Evolutionary conservation across 2,329 filamentous ascomycete species (phyloP).

Genomic region (Coniochaeta sp.): DNA sequence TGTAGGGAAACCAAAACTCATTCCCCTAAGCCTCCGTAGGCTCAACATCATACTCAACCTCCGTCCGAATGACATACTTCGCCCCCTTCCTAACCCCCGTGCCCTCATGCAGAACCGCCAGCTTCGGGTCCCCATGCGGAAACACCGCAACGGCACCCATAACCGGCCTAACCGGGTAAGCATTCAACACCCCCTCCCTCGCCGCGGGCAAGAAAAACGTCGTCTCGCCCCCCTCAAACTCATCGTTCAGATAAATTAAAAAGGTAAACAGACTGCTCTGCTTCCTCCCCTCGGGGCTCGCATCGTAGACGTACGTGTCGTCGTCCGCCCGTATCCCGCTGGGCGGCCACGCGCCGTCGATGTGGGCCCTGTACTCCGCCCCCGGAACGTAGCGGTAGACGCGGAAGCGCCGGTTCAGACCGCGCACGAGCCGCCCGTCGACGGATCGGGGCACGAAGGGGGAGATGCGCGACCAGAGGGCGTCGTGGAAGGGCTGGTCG

Average conservation of each 20-base stretch:
- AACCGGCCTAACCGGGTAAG: slow-evolving; percentile 60
- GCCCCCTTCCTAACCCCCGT: slow-evolving; percentile 62
- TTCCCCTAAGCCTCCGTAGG: slow-evolving; percentile 6
- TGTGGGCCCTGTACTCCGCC: slow-evolving; percentile 65
- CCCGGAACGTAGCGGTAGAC: slow-evolving; percentile 68
- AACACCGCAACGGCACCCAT: slow-evolving; percentile 65
- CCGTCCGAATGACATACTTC: slow-evolving; percentile 63
- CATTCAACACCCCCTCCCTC: slow-evolving; percentile 59
- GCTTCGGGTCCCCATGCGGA: slow-evolving; percentile 60
- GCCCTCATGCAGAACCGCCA: slow-evolving; percentile 61
- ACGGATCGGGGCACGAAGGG: slow-evolving; percentile 49
- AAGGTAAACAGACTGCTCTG: slow-evolving; percentile 16
- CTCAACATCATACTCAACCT: slow-evolving; percentile 63
- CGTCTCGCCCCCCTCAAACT: slow-evolving; percentile 65
- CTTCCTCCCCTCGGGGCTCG: slow-evolving; percentile 40
- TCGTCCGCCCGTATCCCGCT: slow-evolving; percentile 53
- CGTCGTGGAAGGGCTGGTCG: slow-evolving; percentile 55
- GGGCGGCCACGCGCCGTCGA: slow-evolving; percentile 67
- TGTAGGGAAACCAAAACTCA: background rate
- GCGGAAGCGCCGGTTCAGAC: slow-evolving; percentile 62
- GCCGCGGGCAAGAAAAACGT: slow-evolving; percentile 63
- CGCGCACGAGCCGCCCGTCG: slow-evolving; percentile 49
- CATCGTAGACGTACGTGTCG: slow-evolving; percentile 59
- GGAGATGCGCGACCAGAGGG: slow-evolving; percentile 54
- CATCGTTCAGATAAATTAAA: slow-evolving; percentile 15